Evolutionary conservation across 805 yeast species (phyloP), one percentile per base, ranked within the genome.

Genomic region (Candida alai): DNA sequence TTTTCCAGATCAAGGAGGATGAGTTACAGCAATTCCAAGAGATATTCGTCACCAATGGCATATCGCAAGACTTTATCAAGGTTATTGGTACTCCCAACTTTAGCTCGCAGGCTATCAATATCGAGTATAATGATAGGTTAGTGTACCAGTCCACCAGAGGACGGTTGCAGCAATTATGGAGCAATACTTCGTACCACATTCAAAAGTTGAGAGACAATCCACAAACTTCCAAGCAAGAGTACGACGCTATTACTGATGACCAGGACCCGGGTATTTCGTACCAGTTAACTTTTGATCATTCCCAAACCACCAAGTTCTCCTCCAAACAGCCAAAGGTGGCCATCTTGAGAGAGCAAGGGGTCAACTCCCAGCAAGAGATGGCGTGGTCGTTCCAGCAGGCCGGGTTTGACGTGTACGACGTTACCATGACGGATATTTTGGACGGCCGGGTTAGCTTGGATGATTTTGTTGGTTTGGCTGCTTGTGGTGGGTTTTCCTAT

Each of bases 401-500:
- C 22, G 98, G 98, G 0, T 93, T 93, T 60, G 87, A 79, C 14
- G 73, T 89, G n/a, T 77, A 85, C 40, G 98, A 93, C 61, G 95
- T 93, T 25, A 97, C 94, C 54, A 93, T 93, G 98, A 77, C 94
- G 14, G 98, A 93, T 58, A 74, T 93, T 39, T 64, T 89, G 42
- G 64, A 73, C 24, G 95, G 95, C 28, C 73, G 68, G 49, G 83
- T 83, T 22, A 58, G 78, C 13, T 70, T 93, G 44, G 80, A 78
- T 51, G 82, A 77, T 28, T 93, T 93, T 60, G 86, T 81, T 32
- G 98, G 98, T 42, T 50, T 93, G 30, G 97, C 97, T 27, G 97
- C 97, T 3, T 94, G 98, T 66, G 98, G 98, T 62, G 98, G 98
- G 11, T 93, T 93, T 71, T 87, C 97, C 2, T 93, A 89, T 54